Conservation (phyloP, 2,329 filamentous ascomycete species). For the Scedosporium dehoogii region DNA sequence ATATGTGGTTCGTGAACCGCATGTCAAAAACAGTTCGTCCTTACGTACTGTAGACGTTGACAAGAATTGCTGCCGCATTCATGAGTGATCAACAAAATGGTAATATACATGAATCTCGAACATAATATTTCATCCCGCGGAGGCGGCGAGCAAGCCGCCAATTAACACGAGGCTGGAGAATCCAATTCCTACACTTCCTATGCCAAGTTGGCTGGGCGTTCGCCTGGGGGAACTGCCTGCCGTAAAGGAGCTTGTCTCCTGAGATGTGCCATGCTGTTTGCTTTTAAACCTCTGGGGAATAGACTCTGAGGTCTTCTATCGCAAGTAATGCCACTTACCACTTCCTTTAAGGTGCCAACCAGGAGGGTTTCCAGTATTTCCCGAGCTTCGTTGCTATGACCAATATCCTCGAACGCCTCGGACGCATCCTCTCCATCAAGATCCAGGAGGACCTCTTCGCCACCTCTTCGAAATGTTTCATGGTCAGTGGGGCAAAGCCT, state of each 20-base stretch:
- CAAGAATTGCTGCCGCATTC: background rate
- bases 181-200: background rate
- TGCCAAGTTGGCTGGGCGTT: too few relatives aligned
- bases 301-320: background rate
- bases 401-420: constrained; percentile 97
- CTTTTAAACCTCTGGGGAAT: background rate
- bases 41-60: background rate
- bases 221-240: too few relatives aligned
- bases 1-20: background rate
- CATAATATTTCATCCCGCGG: background rate
- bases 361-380: constrained; percentile 72
- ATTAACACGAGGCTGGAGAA: background rate
- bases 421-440: constrained; percentile 93
- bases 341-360: constrained; percentile 59
- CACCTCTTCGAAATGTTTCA: constrained; percentile 46
- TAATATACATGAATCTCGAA: background rate
- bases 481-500: constrained; percentile 47
- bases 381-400: constrained; percentile 95
- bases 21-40: background rate
- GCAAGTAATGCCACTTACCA: background rate
- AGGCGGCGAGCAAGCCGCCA: background rate
- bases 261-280: background rate
- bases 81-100: background rate
- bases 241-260: background rate
- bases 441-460: constrained; percentile 95